Evolutionary conservation across 2,329 filamentous ascomycete genomes (phyloP).

Genomic region (Botrytis sinoallii): DNA sequence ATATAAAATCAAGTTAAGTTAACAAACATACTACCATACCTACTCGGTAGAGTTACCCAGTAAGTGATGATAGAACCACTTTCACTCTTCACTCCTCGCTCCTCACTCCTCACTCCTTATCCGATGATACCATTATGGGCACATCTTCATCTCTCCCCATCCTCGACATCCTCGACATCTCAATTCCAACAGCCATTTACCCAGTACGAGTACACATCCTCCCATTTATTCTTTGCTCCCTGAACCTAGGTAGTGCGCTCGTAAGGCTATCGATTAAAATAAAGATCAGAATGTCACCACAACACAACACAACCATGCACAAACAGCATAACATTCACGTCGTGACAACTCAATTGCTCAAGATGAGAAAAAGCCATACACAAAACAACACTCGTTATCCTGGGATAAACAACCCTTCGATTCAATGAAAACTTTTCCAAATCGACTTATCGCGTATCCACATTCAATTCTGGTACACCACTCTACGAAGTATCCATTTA

Average conservation of each 20-base stretch:
- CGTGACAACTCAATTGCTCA: neutral
- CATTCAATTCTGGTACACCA: constrained; percentile 7
- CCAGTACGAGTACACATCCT: neutral
- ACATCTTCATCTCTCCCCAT: neutral
- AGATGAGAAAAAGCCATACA: neutral
- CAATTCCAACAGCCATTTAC: neutral
- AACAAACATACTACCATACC: neutral
- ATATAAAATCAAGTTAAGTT: neutral
- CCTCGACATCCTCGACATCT: neutral
- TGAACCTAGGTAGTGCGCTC: neutral
- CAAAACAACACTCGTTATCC: neutral
- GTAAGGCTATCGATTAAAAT: neutral
- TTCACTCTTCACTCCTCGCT: neutral
- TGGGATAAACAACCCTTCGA: neutral
- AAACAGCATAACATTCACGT: neutral
- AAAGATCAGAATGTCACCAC: neutral
- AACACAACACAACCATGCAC: neutral
- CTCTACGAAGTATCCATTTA: constrained; percentile 12
- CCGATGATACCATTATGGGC: neutral
- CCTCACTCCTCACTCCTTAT: neutral
- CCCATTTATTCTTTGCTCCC: neutral
- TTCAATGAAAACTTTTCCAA: neutral
- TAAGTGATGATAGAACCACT: neutral
- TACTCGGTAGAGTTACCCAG: neutral
- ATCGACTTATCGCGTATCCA: constrained; percentile 16